Base-by-base conservation (phyloP, 164 flowering plant genomes). In the Platanus orientalis region DNA sequence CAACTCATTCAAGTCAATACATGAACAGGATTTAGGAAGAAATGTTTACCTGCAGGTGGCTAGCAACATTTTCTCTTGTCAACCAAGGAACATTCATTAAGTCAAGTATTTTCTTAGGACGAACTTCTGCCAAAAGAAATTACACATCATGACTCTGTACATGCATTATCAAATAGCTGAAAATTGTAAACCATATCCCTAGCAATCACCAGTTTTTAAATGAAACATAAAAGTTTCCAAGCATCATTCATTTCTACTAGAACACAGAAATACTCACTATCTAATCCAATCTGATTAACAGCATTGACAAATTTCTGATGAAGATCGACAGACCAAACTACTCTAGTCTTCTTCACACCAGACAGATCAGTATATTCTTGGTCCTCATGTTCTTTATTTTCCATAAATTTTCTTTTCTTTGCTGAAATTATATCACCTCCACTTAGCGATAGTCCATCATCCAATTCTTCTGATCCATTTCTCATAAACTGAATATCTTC, bases 51-150 rank as follows among this genome's bases (percentile, higher is more conserved):
- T 95, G 99, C 66, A 95, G 74, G 71, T 95, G 99, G 79, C 99
- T 94, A 6, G 97, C 99, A 54, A 94, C 97, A 74, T 94, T 94
- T 72, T 94, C 99, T 78, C 99, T 80, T 7, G 96, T 88, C 72
- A 95, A 69, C 92, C 98, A 85, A 28, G 97, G 90, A 58, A 95
- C 87, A 50, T 85, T 88, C 99, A 95, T 95, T 78, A 83, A 64
- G 65, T 92, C 99, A 1, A 92, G 90, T 66, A 95, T 90, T 68
- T 88, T 92, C 83, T 92, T 92, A 1, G 99, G 99, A 51, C 97
- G 92, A 63, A 87, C 90, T 78, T 84, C 98, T 93, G 92, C 69
- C 63, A 74, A 71, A 76, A 54, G 24, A 27, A 69, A 54, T 21
- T 11, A 34, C 19, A 61, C 32, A 54, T 74, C 65, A 77, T 63